These are phyloP conservation scores for Fusarium nematophilum DNA, from an alignment of 2,329 filamentous ascomycete species.

Conservation along the genomic window DNA sequence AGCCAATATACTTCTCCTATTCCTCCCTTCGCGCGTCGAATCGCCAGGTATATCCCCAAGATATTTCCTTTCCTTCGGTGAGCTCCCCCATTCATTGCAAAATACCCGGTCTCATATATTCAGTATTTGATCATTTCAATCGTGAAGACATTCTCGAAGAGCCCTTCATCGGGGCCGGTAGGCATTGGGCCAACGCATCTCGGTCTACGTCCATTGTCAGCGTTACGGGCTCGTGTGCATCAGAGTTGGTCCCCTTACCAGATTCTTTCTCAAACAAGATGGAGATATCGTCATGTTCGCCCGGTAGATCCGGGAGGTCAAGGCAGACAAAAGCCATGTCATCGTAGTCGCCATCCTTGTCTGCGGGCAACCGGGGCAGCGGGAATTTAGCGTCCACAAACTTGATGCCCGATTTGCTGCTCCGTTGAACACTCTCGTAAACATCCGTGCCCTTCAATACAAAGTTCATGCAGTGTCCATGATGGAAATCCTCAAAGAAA, in stretches of 20 bases:
- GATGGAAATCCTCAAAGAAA: conserved; percentile 89
- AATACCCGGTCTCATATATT: conserved; percentile 9
- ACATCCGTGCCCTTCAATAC: conserved; percentile 85
- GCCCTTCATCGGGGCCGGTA: conserved; percentile 69
- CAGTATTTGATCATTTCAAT: conserved; percentile 42
- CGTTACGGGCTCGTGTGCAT: neutral
- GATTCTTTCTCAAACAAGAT: conserved; percentile 84
- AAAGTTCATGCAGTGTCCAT: conserved; percentile 91
- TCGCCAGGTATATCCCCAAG: conserved; percentile 30
- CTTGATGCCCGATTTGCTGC: conserved; percentile 77
- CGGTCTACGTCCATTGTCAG: conserved; percentile 58
- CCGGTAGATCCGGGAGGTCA: conserved; percentile 88
- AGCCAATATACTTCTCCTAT: conserved; percentile 8
- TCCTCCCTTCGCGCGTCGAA: conserved; percentile 9
- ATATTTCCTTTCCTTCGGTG: conserved; percentile 8
- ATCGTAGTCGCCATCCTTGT: conserved; percentile 62
- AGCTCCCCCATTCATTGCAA: conserved; percentile 17
- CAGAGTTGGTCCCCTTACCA: conserved; percentile 65
- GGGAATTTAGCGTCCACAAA: conserved; percentile 93
- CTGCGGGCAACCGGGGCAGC: conserved; percentile 71
- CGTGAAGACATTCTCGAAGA: conserved; percentile 49
- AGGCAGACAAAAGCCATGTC: conserved; percentile 83
- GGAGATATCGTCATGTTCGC: conserved; percentile 91
- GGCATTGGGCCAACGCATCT: conserved; percentile 61
- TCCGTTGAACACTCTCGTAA: conserved; percentile 76